A percentile compares a stretch with the other conserved stretches of the same genome.
Evolutionary conservation across 2,329 filamentous ascomycete genomes (phyloP).

Genomic region (Colletotrichum aenigma): DNA sequence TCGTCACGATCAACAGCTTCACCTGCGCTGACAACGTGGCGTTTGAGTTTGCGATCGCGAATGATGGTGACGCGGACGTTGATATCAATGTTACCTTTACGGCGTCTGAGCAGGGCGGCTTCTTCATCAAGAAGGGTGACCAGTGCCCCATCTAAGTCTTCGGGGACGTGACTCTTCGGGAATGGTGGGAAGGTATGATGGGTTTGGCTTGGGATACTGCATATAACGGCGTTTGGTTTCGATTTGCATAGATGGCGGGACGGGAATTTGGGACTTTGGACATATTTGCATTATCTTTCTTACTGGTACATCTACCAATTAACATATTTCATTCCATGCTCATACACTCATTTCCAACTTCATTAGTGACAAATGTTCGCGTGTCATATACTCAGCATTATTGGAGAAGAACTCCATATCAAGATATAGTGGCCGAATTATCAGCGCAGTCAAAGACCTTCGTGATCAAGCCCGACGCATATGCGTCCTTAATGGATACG

Average conservation of each 20-base stretch:
- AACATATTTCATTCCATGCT: background rate
- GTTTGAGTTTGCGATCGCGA: conserved; percentile 3
- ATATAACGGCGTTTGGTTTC: background rate
- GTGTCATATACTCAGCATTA: accelerated
- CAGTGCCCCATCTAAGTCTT: background rate
- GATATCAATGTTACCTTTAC: conserved; percentile 1
- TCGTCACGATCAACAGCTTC: conserved; percentile 13
- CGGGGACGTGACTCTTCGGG: background rate
- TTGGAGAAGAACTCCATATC: background rate
- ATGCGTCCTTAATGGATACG: background rate
- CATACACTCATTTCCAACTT: background rate
- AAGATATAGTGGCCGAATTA: background rate
- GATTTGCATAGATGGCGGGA: background rate
- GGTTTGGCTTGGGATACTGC: background rate
- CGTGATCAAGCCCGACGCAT: background rate
- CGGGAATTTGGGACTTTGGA: background rate
- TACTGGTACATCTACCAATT: background rate
- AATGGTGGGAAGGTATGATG: background rate
- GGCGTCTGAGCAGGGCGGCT: background rate
- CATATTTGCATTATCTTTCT: background rate
- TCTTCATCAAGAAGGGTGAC: conserved; percentile 11
- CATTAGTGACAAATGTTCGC: background rate
- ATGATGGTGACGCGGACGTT: background rate
- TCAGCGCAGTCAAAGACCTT: background rate
- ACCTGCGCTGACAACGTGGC: background rate